Evolutionary conservation across 805 yeast species (phyloP), one percentile per base, ranked within the genome.

Genomic region (Kazachstania bromeliacearum): DNA sequence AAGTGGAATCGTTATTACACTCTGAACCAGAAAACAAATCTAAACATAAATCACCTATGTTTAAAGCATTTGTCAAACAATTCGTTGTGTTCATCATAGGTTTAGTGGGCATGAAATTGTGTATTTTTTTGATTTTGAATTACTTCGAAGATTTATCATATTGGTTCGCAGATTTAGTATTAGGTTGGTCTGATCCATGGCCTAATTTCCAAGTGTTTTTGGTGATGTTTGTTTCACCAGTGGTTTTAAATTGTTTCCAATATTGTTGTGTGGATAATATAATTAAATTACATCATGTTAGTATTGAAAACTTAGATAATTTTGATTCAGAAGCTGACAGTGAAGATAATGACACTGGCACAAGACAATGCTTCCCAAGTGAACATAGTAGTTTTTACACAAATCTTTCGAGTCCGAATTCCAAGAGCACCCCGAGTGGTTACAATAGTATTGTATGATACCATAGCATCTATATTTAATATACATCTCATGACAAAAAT

Each of bases 201-300:
- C 92, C 94, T 2, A 76, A 80, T 43, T 68, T 85, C 26, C 95
- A 92, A 56, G 84, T 89, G 12, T 78, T 82, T 27, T 71, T 89
- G 42, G 95, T 92, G 18, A 80, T 89, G 77, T 73, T 92, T 53
- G 71, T 83, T 7, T 80, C 81, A 45, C 94, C 94, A 1, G 65
- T 81, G 5, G 55, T 79, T 41, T 68, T 83, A 71, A 83, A 83
- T 53, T 71, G 81, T 42, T 69, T 83, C 57, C 94, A 83, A 55
- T 75, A 79, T 46, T 67, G 77, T 31, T 70, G 82, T 44, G 72
- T 82, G 27, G 94, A 83, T 51, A 80, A 75, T 50, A 75, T 83
- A 40, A 81, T 83, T 48, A 80, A 77, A 49, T 65, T 75, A 45
- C 80, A 70, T 15, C 38, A 42, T 33, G 33, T 53, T n/a, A 53